Evolutionary conservation across 179 eudicot genomes (phyloP), one percentile per base, ranked within the genome.

Genomic region (Patellifolia procumbens): DNA sequence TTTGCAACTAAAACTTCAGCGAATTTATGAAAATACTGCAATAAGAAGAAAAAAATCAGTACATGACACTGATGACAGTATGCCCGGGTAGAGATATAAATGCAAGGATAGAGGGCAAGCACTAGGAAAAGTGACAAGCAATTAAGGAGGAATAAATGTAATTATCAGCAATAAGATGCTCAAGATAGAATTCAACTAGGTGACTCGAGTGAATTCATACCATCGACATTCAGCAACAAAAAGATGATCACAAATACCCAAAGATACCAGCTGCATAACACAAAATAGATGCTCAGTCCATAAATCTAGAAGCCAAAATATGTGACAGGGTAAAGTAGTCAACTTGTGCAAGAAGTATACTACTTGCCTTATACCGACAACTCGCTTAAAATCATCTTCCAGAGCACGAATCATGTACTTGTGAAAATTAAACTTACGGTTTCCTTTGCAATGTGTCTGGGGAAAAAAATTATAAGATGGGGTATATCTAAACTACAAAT

Each of bases 331-430:
- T 32, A 42, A 29, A n/a, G n/a, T n/a, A n/a, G n/a, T 17, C 34
- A 12, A 39, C 9, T 60, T 70, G 43, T 58, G 6, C 31, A 70
- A 64, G 1, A 37, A 10, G 55, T 43, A 66, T 61, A 55, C 56
- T 42, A 83, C 90, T 85, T 87, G 81, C 97, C 99, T 95, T 79
- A 95, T 90, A 49, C 97, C 97, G 72, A 95, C 97, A 78, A 95
- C 97, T 76, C 67, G 88, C 89, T 85, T 90, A 74, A 91, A 92
- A 81, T 92, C 99, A 74, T 89, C 99, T 85, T 95, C 99, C 78
- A 95, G 76, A 48, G 97, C 99, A 35, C 97, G 93, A 28, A 92
- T 86, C 98, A 94, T 94, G 85, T 92, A 94, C 87, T 89, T 91
- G 89, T 95, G 97, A 72, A 95, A 94, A 81, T 95, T 89, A 58